phyloP scores from a whole-genome alignment of 2,329 filamentous ascomycete species.

The Alternaria arbusti region DNA sequence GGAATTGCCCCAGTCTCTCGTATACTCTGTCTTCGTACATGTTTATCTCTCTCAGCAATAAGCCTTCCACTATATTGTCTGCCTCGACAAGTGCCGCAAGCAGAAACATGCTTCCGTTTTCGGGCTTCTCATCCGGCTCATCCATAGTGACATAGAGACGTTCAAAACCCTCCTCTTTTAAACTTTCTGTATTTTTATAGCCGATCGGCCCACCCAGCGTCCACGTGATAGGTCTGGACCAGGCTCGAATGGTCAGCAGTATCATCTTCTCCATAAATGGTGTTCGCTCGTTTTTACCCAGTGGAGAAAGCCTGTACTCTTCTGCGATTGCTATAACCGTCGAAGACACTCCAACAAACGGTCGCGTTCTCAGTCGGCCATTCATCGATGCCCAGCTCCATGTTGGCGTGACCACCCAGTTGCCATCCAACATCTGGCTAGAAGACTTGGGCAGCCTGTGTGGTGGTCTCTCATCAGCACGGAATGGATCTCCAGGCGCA shows the following conservation, averaged over 20 bases:
- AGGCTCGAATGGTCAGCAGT: not conserved
- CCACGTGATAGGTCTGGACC: not conserved
- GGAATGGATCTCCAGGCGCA: not conserved
- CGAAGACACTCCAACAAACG: too few relatives aligned
- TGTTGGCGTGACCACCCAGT: not conserved
- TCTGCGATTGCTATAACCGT: not conserved
- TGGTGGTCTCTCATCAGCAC: not conserved
- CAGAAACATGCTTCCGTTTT: not conserved
- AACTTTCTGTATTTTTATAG: too few relatives aligned
- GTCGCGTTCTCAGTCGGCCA: not conserved
- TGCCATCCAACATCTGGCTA: too few relatives aligned
- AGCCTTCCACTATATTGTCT: not conserved
- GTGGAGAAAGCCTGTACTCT: not conserved
- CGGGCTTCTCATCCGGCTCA: not conserved
- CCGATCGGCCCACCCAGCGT: not conserved
- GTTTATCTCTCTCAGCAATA: not conserved
- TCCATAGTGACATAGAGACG: not conserved
- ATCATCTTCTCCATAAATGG: not conserved
- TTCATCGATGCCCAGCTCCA: not conserved
- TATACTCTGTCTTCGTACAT: not conserved
- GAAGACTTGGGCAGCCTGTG: not conserved
- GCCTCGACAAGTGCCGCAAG: not conserved
- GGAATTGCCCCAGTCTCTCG: not conserved
- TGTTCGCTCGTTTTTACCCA: not conserved
- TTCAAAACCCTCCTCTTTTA: too few relatives aligned